Evolutionary conservation across 257 asterid species (phyloP).

Genomic region (Sherardia arvensis): DNA sequence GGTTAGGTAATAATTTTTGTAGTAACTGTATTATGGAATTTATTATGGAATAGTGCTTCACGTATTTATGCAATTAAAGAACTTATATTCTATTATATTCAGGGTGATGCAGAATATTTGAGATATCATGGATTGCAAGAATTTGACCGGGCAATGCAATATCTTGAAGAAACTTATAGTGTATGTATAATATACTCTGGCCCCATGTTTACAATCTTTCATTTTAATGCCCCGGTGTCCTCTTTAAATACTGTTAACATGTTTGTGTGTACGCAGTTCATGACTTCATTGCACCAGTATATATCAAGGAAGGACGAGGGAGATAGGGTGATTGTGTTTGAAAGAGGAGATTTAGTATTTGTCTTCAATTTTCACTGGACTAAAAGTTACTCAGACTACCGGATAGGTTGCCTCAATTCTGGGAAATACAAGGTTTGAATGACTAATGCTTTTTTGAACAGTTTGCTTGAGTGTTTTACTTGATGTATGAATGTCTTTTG

Average conservation of each 20-base stretch:
- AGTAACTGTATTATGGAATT: not conserved
- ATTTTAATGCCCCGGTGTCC: not conserved
- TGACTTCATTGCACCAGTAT: constrained; percentile 85
- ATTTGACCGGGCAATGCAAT: constrained; percentile 92
- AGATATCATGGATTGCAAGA: constrained; percentile 87
- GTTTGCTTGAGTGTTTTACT: not conserved
- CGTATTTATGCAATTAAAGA: not conserved
- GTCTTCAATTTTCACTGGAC: constrained; percentile 93
- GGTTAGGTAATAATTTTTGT: not conserved
- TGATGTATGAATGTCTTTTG: not conserved
- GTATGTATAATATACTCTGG: constrained; percentile 43
- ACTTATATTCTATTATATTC: constrained; percentile 21
- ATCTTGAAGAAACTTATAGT: constrained; percentile 77
- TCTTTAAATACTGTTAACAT: not conserved
- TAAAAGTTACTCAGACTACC: constrained; percentile 71
- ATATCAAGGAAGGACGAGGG: constrained; percentile 81
- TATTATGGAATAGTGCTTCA: not conserved
- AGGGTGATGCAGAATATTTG: constrained; percentile 85
- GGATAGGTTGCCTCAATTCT: constrained; percentile 75
- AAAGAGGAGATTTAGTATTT: constrained; percentile 73
- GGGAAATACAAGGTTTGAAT: constrained; percentile 82
- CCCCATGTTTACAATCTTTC: constrained; percentile 6
- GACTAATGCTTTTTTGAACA: not conserved
- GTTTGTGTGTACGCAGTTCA: constrained; percentile 45
- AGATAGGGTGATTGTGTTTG: constrained; percentile 68